Evolutionary conservation across 1,139 yeast species (phyloP).

Genomic region (Candida albicans): DNA sequence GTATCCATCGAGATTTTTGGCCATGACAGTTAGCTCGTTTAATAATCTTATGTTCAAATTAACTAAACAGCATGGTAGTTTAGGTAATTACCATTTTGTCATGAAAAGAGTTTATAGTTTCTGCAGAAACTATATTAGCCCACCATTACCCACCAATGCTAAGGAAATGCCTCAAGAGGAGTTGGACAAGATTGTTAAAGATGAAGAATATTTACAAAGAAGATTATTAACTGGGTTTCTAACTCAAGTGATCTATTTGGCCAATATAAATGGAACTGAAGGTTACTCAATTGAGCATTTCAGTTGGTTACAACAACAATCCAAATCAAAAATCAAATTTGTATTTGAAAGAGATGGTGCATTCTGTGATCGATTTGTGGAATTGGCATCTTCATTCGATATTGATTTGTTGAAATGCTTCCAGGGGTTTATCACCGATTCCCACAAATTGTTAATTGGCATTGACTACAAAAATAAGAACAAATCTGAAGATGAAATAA

Average conservation of each 20-base stretch:
- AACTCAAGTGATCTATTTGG: conserved; percentile 45
- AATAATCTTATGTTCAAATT: conserved; percentile 51
- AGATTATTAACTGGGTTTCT: conserved; percentile 43
- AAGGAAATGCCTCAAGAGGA: conserved; percentile 33
- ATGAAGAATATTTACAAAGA: conserved; percentile 55
- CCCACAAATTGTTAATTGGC: conserved; percentile 27
- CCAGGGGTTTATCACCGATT: conserved; percentile 26
- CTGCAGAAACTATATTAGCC: conserved; percentile 61
- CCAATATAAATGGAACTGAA: conserved; percentile 25
- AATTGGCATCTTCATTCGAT: conserved; percentile 63
- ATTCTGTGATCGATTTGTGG: conserved; percentile 46
- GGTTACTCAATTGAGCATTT: conserved; percentile 30
- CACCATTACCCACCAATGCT: conserved; percentile 39
- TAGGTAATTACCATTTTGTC: conserved; percentile 37
- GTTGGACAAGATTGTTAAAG: conserved; percentile 40
- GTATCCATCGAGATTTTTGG: conserved; percentile 75
- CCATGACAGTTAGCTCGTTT: conserved; percentile 60
- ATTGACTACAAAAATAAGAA: conserved; percentile 21
- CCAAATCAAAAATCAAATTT: conserved; percentile 14
- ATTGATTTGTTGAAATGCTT: conserved; percentile 51
- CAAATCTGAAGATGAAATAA: conserved; percentile 22
- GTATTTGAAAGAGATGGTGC: conserved; percentile 17
- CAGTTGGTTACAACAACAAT: conserved; percentile 19
- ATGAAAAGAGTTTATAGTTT: conserved; percentile 63
- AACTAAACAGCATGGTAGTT: conserved; percentile 15